Percentiles rank a stretch among this genome's conserved stretches.
Conservation (phyloP, 345 rosid genomes). For the Cardamine chenopodiifolia region DNA sequence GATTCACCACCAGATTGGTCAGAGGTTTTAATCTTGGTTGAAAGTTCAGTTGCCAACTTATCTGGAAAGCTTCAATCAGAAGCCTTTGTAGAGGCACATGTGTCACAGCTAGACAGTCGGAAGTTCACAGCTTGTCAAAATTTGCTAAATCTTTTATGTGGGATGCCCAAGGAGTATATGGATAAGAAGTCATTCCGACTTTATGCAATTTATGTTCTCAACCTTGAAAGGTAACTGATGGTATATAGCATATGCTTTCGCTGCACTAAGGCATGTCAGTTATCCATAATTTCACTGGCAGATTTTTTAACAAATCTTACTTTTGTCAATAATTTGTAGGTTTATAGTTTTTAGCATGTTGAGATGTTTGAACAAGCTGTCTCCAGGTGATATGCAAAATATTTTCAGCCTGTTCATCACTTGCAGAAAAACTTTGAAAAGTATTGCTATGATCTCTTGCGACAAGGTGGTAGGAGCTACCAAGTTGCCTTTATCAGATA, state of each 20-base stretch:
- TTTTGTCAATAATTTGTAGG: conserved; percentile 39
- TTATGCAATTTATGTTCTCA: conserved; percentile 56
- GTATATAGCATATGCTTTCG: conserved; percentile 13
- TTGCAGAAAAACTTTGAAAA: conserved; percentile 76
- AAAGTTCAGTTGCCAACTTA: conserved; percentile 42
- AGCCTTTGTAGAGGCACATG: conserved; percentile 38
- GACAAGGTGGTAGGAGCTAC: conserved; percentile 47
- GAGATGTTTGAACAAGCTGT: conserved; percentile 44
- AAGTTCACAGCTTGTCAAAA: conserved; percentile 59
- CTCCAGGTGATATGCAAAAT: conserved; percentile 40
- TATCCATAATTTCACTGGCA: conserved; percentile 4
- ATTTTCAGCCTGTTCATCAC: conserved; percentile 63
- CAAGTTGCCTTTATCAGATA: conserved; percentile 52
- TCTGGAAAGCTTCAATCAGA: conserved; percentile 39
- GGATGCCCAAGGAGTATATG: conserved; percentile 79
- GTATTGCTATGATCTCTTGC: conserved; percentile 51
- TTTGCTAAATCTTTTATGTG: conserved; percentile 63
- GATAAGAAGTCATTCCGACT: conserved; percentile 58
- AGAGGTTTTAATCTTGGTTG: conserved; percentile 56
- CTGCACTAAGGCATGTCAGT: conserved; percentile 9
- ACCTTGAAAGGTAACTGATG: conserved; percentile 70
- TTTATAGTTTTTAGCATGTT: conserved; percentile 36
- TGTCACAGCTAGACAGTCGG: conserved; percentile 34
- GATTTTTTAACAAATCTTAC: not conserved
- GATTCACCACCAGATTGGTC: conserved; percentile 62